Evolutionary conservation across 139 green algal species (phyloP), one percentile per base, ranked within the genome.

Genomic region (Chlorella vulgaris): DNA sequence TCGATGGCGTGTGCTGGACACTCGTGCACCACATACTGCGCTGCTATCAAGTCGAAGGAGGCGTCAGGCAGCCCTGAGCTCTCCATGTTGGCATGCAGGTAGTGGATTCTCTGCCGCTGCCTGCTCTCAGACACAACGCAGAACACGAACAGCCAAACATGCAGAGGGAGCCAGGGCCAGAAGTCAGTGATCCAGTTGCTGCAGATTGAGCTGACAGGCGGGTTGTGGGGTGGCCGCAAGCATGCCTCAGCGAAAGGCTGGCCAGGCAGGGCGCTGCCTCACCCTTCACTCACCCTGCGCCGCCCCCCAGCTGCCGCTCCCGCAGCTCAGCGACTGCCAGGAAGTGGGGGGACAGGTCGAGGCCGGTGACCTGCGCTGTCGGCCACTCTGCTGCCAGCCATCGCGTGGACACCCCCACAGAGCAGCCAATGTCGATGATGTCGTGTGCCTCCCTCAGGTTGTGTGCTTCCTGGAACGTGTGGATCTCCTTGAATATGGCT

Each of bases 261-360:
- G n/a, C n/a, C n/a, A n/a, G n/a, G n/a, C n/a, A n/a, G n/a, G n/a
- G n/a, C n/a, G n/a, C n/a, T n/a, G n/a, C n/a, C n/a, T n/a, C n/a
- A n/a, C n/a, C n/a, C n/a, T n/a, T n/a, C n/a, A n/a, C 73, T 51
- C 38, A 79, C 73, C 73, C 73, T 3, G 33, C 29, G 26, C 86
- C 76, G 39, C 53, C 80, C 10, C n/a, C 69, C 55, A 71, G 50
- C 66, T 88, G 61, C 35, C 89, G 58, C 71, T 94, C 87, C 26
- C 89, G 73, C 31, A 89, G 83, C 86, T 96, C 89, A 0, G 94
- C 95, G 24, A 98, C 95, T 0, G 94, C 90, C 43, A 98, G 82
- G 69, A 98, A 94, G 89, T 98, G 92, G 10, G 95, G 90, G 0
- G 89, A 95, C 24, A 95, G 80, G 83, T 98, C 94, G 42, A 97